phyloP scores from a whole-genome alignment of 2,329 filamentous ascomycete genomes.

The Colletotrichum graminicola region DNA sequence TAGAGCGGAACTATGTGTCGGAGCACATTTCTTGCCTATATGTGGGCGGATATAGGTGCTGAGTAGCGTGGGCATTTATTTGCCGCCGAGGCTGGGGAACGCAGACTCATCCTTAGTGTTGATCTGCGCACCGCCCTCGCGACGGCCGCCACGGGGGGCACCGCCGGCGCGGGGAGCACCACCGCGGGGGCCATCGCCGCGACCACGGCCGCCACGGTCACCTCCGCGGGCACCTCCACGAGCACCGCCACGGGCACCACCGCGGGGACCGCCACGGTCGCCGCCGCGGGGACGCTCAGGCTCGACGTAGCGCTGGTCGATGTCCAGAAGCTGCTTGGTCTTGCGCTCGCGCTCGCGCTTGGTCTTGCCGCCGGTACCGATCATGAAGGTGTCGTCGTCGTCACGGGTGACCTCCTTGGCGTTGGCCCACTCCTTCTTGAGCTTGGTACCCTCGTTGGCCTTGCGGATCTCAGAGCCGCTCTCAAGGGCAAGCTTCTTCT shows the following conservation, averaged over 20 bases:
- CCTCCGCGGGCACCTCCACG: conserved; percentile 56
- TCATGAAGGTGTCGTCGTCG: conserved; percentile 81
- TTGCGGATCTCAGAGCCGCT: conserved; percentile 79
- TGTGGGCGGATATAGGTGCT: conserved; percentile 35
- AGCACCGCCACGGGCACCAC: conserved; percentile 54
- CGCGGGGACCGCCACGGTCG: conserved; percentile 58
- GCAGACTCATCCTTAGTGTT: conserved; percentile 70
- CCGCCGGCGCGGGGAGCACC: conserved; percentile 57
- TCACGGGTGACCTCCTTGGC: conserved; percentile 80
- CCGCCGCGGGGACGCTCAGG: conserved; percentile 69
- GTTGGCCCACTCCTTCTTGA: conserved; percentile 91
- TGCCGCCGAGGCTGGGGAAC: conserved; percentile 72
- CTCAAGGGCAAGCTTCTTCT: conserved; percentile 82
- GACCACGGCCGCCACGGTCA: conserved; percentile 57
- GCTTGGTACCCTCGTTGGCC: conserved; percentile 90
- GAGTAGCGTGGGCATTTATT: conserved; percentile 52
- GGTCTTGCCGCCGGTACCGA: conserved; percentile 80
- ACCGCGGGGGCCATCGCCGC: conserved; percentile 60
- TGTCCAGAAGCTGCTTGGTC: conserved; percentile 89
- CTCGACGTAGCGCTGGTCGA: conserved; percentile 87
- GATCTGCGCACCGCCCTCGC: conserved; percentile 61
- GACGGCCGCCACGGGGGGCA: conserved; percentile 59
- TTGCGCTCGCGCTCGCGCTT: conserved; percentile 90
- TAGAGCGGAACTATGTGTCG: conserved; percentile 41
- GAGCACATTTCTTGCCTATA: conserved; percentile 38